These are phyloP conservation scores for Magnaporthiopsis incrustans DNA, from an alignment of 2,329 filamentous ascomycete species.

Conservation along the genomic window DNA sequence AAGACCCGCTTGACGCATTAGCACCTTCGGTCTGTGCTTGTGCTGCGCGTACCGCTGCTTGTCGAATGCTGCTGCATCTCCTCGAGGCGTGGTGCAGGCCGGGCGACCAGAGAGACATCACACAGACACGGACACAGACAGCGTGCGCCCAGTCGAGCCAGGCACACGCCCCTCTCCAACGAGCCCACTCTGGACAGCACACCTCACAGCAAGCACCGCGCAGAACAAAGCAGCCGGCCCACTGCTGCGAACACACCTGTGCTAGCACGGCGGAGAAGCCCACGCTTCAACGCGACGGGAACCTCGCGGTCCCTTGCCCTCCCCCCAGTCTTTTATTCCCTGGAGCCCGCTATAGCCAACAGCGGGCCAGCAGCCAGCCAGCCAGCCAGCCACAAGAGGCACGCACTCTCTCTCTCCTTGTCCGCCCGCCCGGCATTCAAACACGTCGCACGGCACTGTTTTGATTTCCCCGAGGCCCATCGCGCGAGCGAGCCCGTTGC, in stretches of 20 bases:
- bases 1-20: neutral
- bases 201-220: neutral
- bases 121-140: neutral
- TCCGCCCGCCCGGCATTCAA: neutral
- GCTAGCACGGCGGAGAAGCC: neutral
- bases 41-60: neutral
- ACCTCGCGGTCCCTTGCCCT: neutral
- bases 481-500: neutral
- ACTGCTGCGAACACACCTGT: neutral
- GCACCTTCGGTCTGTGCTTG: neutral
- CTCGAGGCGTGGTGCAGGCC: too few species aligned
- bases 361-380: neutral
- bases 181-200: neutral
- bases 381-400: neutral
- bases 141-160: neutral
- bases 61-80: neutral
- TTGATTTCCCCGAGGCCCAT: neutral
- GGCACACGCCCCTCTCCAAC: neutral
- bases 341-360: neutral
- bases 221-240: neutral
- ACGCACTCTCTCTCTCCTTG: neutral
- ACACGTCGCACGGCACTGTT: neutral
- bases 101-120: neutral
- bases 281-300: neutral
- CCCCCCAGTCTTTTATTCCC: neutral